Evolutionary conservation across 2,329 filamentous ascomycete species (phyloP), one percentile per base, ranked within the genome.

Genomic region (Lasiodiplodia sp.): DNA sequence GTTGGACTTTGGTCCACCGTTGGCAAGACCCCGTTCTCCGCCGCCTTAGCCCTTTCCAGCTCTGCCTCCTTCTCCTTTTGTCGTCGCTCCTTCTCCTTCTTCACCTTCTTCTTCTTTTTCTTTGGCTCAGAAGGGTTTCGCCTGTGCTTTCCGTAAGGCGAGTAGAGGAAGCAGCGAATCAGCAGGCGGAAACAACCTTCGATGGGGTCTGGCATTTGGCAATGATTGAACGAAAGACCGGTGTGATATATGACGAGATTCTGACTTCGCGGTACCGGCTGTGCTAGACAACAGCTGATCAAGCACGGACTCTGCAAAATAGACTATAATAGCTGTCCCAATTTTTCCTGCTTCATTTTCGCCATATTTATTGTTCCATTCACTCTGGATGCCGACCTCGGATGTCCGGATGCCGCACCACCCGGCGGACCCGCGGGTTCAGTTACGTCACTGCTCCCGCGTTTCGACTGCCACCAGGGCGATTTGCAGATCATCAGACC

Each of bases 161-260:
- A 8, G 14, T 60, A 25, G 37, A 60, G 18, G 38, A 60, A 60
- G 23, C 57, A 60, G 34, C 57, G 57, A 23, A 60, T 60, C 21
- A 60, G 16, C 2, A 60, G 14, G 21, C 57, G 57, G 23, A 60
- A 60, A 28, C 57, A 60, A 6, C 38, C 38, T n/a, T 44, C 23
- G 11, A 44, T 7, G 16, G 18, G 25, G 28, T 31, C 51, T 21
- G n/a, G 44, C 44, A 47, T 47, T 8, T 18, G 44, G 40, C 6
- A 21, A n/a, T 7, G 18, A n/a, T 47, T 16, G 16, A 47, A 47
- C 18, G 44, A 47, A n/a, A 21, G 8, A 3, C 14, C 10, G 44
- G 4, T 47, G 6, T 44, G 18, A 44, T 44, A 44, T 44, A 44
- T 44, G 12, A 5, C 14, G 16, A 18, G 18, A 44, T 44, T 44